Percentiles rank a stretch among this genome's conserved stretches.
Evolutionary conservation across 2,329 filamentous ascomycete genomes (phyloP).

Genomic region (Diaporthe sp.): DNA sequence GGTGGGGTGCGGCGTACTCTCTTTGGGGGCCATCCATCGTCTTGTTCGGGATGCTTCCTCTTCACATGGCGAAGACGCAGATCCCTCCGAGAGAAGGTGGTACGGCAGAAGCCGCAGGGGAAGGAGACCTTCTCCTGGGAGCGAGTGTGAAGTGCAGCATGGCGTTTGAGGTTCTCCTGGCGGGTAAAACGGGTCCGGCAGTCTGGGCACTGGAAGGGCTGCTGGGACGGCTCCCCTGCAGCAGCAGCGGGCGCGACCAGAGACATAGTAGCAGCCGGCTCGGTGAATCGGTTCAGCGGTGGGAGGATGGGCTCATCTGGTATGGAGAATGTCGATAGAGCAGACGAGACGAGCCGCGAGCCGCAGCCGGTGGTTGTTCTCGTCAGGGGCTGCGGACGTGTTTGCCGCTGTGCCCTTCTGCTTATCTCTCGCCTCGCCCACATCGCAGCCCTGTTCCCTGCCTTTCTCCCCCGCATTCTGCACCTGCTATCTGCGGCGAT

Average conservation of each 20-base stretch:
- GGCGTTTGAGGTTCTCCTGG: constrained; percentile 58
- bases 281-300: constrained; percentile 16
- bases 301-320: constrained; percentile 13
- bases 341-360: constrained; percentile 13
- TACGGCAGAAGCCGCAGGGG: constrained; percentile 54
- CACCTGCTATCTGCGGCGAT: constrained; percentile 12
- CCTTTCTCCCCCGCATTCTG: constrained; percentile 28
- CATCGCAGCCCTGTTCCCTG: constrained; percentile 11
- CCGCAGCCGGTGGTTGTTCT: constrained; percentile 13
- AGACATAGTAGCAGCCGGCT: constrained; percentile 34
- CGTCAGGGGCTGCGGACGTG: constrained; percentile 13
- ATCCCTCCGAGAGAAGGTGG: constrained; percentile 57
- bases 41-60: constrained; percentile 54
- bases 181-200: constrained; percentile 56
- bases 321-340: constrained; percentile 25
- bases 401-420: constrained; percentile 9
- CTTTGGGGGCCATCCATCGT: constrained; percentile 32
- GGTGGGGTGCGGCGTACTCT: constrained; percentile 25
- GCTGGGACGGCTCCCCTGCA: constrained; percentile 41
- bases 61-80: constrained; percentile 57
- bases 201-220: constrained; percentile 57
- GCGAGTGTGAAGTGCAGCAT: constrained; percentile 55
- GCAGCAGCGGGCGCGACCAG: constrained; percentile 5
- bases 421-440: constrained; percentile 12
- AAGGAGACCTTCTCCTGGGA: constrained; percentile 49